Evolutionary conservation across 2,329 filamentous ascomycete species (phyloP), one percentile per base, ranked within the genome.

Genomic region (Colletotrichum orchidophilum): DNA sequence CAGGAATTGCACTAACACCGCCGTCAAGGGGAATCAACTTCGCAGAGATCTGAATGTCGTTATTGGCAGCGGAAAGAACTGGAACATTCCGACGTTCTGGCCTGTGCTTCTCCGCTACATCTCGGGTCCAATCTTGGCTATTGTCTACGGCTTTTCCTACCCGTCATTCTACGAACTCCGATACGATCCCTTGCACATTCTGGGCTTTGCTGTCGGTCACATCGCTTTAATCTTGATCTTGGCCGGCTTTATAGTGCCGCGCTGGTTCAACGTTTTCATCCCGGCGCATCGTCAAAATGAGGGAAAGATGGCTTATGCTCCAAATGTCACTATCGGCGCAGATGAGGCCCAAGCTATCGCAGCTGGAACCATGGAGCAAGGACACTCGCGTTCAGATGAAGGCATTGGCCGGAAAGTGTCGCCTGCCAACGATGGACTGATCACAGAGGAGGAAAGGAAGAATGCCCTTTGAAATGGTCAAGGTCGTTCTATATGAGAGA

Each of bases 191-290:
- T 78, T 87, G 29, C 83, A 86, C 75, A 84, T 88, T 29, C 76
- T 85, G 5, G 87, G 85, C 0, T 88, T 88, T 73, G 81, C 80
- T 5, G 77, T 87, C 18, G 84, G 83, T 1, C 84, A 87, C 69
- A 63, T 87, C 21, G 80, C 82, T 4, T 77, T 90, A 49, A 52
- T 88, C 0, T 74, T 85, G 11, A 82, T 89, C 33, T 76, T 85
- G 2, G 62, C 84, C 1, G 87, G 87, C 6, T 83, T 88, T 50
- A 78, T 88, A 5, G 76, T 87, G 33, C 88, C 88, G 3, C 81
- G 86, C 11, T 90, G 87, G 78, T 88, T 86, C 73, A 82, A 88
- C 73, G 77, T 83, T 4, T 83, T 90, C 39, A 84, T 90, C 39
- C 87, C 87, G 0, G 74, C 80, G 0, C 74, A 81, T 3, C 82